Conservation (phyloP, 2,329 filamentous ascomycete genomes). For the Scytalidium sp. region DNA sequence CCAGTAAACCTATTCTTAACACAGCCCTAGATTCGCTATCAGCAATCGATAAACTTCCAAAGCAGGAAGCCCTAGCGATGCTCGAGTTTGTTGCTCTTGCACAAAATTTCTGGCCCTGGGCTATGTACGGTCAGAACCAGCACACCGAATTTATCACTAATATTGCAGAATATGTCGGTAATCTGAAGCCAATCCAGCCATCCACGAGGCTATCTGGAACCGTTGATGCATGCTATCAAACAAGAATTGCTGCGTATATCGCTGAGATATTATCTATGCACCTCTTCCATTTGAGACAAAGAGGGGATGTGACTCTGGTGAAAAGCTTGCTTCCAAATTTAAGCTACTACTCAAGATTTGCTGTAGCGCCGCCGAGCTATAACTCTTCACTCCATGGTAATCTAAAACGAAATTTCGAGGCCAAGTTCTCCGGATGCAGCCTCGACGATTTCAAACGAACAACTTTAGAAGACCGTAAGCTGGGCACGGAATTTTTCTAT, state of each 20-base stretch:
- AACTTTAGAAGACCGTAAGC: conserved; percentile 56
- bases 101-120: conserved; percentile 96
- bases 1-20: conserved; percentile 65
- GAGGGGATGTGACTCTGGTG: conserved; percentile 64
- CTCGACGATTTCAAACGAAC: conserved; percentile 82
- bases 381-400: conserved; percentile 85
- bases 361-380: conserved; percentile 75
- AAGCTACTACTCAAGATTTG: conserved; percentile 76
- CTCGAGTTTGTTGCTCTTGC: conserved; percentile 84
- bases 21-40: conserved; percentile 70
- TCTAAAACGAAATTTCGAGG: conserved; percentile 78
- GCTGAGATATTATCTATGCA: conserved; percentile 90
- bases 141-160: conserved; percentile 71
- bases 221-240: conserved; percentile 51
- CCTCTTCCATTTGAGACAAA: conserved; percentile 79
- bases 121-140: conserved; percentile 73
- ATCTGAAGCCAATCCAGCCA: conserved; percentile 49
- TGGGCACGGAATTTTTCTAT: conserved; percentile 82
- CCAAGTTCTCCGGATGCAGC: conserved; percentile 69
- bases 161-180: conserved; percentile 67
- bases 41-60: conserved; percentile 60
- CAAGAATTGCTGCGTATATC: conserved; percentile 74
- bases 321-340: conserved; percentile 72
- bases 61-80: conserved; percentile 68
- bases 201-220: conserved; percentile 49